Base-by-base conservation (phyloP, 352 stramenopile species). In the Aphanomyces stellatus region DNA sequence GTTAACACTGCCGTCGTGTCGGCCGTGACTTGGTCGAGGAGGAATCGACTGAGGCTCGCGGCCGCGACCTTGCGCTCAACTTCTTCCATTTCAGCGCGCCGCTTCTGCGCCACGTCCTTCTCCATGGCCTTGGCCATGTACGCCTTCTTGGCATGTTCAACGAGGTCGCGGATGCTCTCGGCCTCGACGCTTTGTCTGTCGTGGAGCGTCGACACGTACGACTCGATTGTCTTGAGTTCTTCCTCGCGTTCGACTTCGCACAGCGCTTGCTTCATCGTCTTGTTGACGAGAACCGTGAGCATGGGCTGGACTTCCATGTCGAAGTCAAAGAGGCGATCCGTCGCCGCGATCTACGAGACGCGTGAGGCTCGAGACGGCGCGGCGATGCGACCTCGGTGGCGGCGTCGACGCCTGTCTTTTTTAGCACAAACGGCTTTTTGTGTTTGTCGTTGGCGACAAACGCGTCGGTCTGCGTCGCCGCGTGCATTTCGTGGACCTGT, bases 291-390 rank as follows among this genome's bases (percentile, higher is more conserved):
- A 1, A 93, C 80, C 55, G 81, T 80, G 17, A 95, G 71, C 10
- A 95, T 65, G 30, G 87, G 87, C 69, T 76, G 75, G 40, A 93
- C 83, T 56, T 95, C 85, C 15, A 66, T 62, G 62, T 95, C 83
- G 66, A 93, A 95, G 60, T 92, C 81, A 69, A 92, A 93, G 22
- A 95, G 68, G 28, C 78, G 74, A 56, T 88, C 82, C 1, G 74
- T 72, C 22, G 81, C 76, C 42, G 91, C 80, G 55, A 93, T 93
- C 81, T 95, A 59, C 4, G 22, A 55, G 11, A 35, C 60, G 35
- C 11, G 51, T 22, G 31, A 17, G 62, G 34, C 22, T n/a, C 5
- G 43, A 25, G 19, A 57, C 8, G n/a, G 15, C 64, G 40, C 40
- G 25, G 5, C 53, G 13, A 6, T 35, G 31, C 48, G 46, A 79